phyloP scores from a whole-genome alignment of 2,329 filamentous ascomycete genomes.

The Didymella pinodella region DNA sequence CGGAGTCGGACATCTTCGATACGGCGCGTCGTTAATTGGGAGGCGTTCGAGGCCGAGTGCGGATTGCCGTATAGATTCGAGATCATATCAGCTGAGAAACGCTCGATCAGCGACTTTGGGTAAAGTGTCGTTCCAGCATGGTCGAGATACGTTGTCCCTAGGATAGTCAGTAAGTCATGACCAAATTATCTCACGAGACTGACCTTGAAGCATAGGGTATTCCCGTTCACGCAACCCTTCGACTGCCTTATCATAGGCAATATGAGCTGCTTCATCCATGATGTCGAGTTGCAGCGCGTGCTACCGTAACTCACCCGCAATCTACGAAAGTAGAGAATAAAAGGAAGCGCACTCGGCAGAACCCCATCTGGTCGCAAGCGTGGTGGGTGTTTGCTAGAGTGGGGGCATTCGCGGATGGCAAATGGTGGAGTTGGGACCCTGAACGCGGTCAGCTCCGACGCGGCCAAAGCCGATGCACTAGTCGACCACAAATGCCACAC shows the following conservation, averaged over 20 bases:
- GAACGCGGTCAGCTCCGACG: constrained; percentile 20
- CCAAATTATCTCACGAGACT: constrained; percentile 5
- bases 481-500: neutral
- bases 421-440: constrained; percentile 36
- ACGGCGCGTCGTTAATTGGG: constrained; percentile 75
- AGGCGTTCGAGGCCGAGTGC: constrained; percentile 84
- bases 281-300: constrained; percentile 8
- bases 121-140: constrained; percentile 93
- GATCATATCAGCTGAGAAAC: constrained; percentile 80
- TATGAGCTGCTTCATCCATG: constrained; percentile 40
- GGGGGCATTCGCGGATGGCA: constrained; percentile 41
- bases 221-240: constrained; percentile 67
- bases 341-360: constrained; percentile 16
- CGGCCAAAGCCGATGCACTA: constrained; percentile 22
- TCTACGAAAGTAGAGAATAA: constrained; percentile 29
- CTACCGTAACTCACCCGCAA: constrained; percentile 29
- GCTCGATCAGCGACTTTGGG: constrained; percentile 80
- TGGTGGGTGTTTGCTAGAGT: constrained; percentile 42
- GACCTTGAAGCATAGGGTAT: constrained; percentile 75
- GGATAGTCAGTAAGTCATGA: constrained; percentile 16
- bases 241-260: constrained; percentile 65
- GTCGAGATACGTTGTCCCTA: constrained; percentile 85
- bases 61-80: constrained; percentile 86
- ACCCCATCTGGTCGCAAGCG: constrained; percentile 39
- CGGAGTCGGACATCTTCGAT: constrained; percentile 79